phyloP scores from a whole-genome alignment of 805 yeast genomes.

The Candida mattraensis region DNA sequence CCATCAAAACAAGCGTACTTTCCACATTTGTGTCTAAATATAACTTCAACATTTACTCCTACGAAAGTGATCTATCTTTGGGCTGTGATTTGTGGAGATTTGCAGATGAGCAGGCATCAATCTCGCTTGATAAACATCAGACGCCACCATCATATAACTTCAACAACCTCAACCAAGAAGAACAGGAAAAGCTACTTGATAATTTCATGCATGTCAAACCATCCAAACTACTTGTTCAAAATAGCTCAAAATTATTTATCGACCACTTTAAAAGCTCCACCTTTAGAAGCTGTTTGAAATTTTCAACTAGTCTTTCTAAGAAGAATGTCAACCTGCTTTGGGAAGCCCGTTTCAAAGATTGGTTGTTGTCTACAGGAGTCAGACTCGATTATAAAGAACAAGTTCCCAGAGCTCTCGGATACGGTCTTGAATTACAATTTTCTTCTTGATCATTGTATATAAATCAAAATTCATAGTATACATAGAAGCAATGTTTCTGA shows the following conservation, averaged over 20 bases:
- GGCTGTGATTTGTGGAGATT: slow-evolving; percentile 84
- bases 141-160: slow-evolving; percentile 9
- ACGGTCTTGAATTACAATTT: slow-evolving; percentile 64
- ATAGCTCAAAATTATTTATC: slow-evolving; percentile 24
- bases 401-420: slow-evolving; percentile 47
- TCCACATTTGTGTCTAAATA: slow-evolving; percentile 81
- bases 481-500: too few relatives aligned
- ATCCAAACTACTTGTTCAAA: slow-evolving; percentile 16
- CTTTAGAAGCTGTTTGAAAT: slow-evolving; percentile 70
- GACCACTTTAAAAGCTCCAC: slow-evolving; percentile 48
- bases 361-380: slow-evolving; percentile 74
- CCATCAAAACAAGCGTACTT: slow-evolving; percentile 73
- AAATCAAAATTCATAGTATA: slow-evolving; percentile 11
- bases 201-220: slow-evolving; percentile 27
- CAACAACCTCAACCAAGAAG: slow-evolving; percentile 20
- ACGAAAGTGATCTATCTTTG: slow-evolving; percentile 78
- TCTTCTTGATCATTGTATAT: slow-evolving; percentile 43
- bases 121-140: background rate
- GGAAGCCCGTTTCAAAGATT: slow-evolving; percentile 86
- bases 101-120: slow-evolving; percentile 15
- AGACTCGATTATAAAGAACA: slow-evolving; percentile 45
- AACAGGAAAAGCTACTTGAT: slow-evolving; percentile 22
- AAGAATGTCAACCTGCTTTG: slow-evolving; percentile 65
- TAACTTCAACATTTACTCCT: slow-evolving; percentile 88
- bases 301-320: slow-evolving; percentile 68